These are phyloP conservation scores for Jaenimonas drosophilae DNA, from an alignment of 208 protist species.

Conservation along the genomic window DNA sequence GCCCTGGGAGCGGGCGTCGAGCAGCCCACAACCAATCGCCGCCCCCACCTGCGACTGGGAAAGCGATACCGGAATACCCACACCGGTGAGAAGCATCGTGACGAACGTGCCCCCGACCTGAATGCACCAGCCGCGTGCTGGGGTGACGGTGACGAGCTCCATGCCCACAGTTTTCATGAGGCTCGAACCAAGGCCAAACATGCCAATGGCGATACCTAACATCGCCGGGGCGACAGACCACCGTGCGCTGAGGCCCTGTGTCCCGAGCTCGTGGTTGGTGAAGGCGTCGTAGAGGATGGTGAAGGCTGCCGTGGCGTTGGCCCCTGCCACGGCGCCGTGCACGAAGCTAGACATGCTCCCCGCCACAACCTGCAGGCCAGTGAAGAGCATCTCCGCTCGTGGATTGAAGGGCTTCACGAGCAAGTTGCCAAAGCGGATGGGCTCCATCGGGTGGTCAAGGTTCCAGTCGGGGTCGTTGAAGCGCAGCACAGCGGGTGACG, in stretches of 20 bases:
- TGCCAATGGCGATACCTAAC: conserved; percentile 78
- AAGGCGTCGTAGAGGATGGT: conserved; percentile 77
- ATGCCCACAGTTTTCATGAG: conserved; percentile 81
- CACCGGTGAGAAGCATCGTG: conserved; percentile 73
- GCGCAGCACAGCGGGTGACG: too few species aligned
- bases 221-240: conserved; percentile 75
- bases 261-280: conserved; percentile 42
- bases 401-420: conserved; percentile 82
- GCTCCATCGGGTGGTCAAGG: conserved; percentile 70
- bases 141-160: conserved; percentile 77
- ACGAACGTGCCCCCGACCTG: conserved; percentile 67
- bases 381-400: conserved; percentile 77
- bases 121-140: conserved; percentile 76
- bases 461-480: conserved; percentile 66
- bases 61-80: conserved; percentile 75
- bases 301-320: conserved; percentile 75
- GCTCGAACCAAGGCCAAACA: conserved; percentile 58
- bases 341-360: conserved; percentile 83
- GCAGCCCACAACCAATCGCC: conserved; percentile 67
- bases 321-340: conserved; percentile 72
- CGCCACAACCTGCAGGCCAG: conserved; percentile 71
- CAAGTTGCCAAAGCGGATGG: conserved; percentile 54
- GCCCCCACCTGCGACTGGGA: conserved; percentile 73
- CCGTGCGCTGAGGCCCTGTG: conserved; percentile 25
- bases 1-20: conserved; percentile 42